Base-by-base conservation (phyloP, 208 protist genomes). In the Trypanosoma vivax region DNA sequence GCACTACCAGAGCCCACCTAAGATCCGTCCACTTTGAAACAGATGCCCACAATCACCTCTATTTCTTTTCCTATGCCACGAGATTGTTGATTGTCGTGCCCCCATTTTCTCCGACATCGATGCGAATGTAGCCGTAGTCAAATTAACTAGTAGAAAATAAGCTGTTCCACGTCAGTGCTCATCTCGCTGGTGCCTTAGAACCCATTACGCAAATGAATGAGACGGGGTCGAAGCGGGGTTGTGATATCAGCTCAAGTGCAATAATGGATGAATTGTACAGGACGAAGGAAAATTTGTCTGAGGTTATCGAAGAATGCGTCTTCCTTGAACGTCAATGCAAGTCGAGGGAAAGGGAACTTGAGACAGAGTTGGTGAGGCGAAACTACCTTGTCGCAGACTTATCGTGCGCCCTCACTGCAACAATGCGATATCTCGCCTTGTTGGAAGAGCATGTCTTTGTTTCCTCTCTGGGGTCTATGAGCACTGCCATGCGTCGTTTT, bases 271-370 rank as follows among this genome's bases (percentile, higher is more conserved):
- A 59, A 24, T 51, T 65, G 16, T 45, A 33, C 24, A 79, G 53
- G 49, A 57, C 65, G 10, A 66, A 79, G 43, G 52, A 69, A 34
- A 71, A 74, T 30, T 59, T 90, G 0, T 73, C 72, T 0, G 82
- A 90, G 43, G 73, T 90, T 0, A 79, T 90, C 50, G 82, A 90
- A 60, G 82, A 90, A 51, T 83, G 72, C 50, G 67, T 90, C 16
- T 83, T 83, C 31, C 65, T 76, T 7, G 82, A 90, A 54, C 53
- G 55, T n/a, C 76, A 89, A 56, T 70, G 76, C 23, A 67, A 76
- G 5, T 27, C 68, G 3, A 70, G 59, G 31, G 71, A 82, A 53
- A 59, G 61, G n/a, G 57, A 46, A 0, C 54, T 73, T 13, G 55
- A 45, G 7, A 38, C 49, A n/a, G 63, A 73, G 14, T 29, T 81